Evolutionary conservation across 768 basidiomycete species (phyloP).

Genomic region (Pulveroboletus sp.): DNA sequence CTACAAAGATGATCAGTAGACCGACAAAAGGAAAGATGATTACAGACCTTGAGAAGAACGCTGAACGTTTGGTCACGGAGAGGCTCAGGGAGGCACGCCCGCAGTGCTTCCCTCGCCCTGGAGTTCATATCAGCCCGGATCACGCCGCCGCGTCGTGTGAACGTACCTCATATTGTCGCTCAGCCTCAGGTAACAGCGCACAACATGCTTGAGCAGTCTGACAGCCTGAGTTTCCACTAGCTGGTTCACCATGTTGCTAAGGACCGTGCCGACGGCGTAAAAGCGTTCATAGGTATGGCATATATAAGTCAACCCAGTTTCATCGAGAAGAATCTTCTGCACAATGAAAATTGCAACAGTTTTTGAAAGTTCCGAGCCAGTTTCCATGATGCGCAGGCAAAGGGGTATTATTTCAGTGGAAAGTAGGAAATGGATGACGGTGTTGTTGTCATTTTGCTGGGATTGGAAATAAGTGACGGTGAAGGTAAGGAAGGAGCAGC

Average conservation of each 20-base stretch:
- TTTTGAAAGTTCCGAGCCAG: conserved; percentile 96
- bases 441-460: conserved; percentile 98
- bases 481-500: neutral
- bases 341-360: conserved; percentile 99
- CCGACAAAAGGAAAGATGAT: neutral
- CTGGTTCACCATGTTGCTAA: conserved; percentile 98
- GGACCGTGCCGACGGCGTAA: conserved; percentile 96
- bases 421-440: conserved; percentile 97
- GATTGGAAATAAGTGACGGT: conserved; percentile 9
- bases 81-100: conserved; percentile 94
- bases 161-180: conserved; percentile 92
- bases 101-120: conserved; percentile 92
- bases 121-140: conserved; percentile 8
- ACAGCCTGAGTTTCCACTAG: conserved; percentile 98
- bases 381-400: conserved; percentile 99
- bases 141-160: conserved; percentile 2
- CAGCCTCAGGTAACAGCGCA: conserved; percentile 91
- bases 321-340: conserved; percentile 95
- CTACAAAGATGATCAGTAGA: conserved; percentile 35
- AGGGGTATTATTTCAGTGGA: conserved; percentile 99
- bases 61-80: conserved; percentile 92
- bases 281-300: conserved; percentile 99
- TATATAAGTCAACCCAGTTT: conserved; percentile 96
- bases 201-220: conserved; percentile 93
- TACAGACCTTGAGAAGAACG: conserved; percentile 76